These are phyloP conservation scores for Canariomyces notabilis DNA, from an alignment of 2,329 filamentous ascomycete species.

Conservation along the genomic window DNA sequence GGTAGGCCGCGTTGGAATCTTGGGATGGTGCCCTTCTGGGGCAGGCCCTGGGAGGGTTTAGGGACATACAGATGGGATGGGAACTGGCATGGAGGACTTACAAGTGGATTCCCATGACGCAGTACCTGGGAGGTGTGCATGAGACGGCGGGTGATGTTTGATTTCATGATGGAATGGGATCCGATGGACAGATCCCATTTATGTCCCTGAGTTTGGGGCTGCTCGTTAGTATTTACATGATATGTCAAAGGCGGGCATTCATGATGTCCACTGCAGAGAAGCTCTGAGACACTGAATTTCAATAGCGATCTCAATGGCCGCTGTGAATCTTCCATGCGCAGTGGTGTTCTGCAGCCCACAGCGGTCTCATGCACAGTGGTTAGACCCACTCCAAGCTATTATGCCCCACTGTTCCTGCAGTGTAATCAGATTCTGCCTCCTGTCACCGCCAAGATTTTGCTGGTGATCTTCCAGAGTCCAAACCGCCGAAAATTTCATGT, in stretches of 20 bases:
- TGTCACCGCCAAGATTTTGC: slow-evolving; percentile 49
- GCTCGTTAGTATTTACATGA: slow-evolving; percentile 2
- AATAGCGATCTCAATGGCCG: too few relatives aligned
- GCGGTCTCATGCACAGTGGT: background rate
- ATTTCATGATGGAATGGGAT: slow-evolving; percentile 25
- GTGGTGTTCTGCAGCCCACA: too few relatives aligned
- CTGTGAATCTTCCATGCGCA: too few relatives aligned
- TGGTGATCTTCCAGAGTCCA: slow-evolving; percentile 1
- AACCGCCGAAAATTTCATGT: slow-evolving; percentile 27
- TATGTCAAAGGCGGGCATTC: background rate
- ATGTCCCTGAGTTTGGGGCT: background rate
- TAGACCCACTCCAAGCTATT: slow-evolving; percentile 6
- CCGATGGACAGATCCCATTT: background rate
- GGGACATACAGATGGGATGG: background rate
- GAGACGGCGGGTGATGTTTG: slow-evolving; percentile 23
- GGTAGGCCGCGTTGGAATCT: slow-evolving; percentile 78
- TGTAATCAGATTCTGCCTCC: slow-evolving; percentile 38
- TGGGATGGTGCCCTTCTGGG: slow-evolving; percentile 67
- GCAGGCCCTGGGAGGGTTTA: slow-evolving; percentile 62
- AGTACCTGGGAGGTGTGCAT: slow-evolving; percentile 36
- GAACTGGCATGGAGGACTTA: slow-evolving; percentile 35
- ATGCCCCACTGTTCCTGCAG: slow-evolving; percentile 2
- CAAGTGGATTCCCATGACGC: slow-evolving; percentile 83
- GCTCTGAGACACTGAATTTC: too few relatives aligned
- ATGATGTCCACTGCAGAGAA: background rate